Evolutionary conservation across 2,329 filamentous ascomycete species (phyloP), one percentile per base, ranked within the genome.

Genomic region (Monosporascus sp.): DNA sequence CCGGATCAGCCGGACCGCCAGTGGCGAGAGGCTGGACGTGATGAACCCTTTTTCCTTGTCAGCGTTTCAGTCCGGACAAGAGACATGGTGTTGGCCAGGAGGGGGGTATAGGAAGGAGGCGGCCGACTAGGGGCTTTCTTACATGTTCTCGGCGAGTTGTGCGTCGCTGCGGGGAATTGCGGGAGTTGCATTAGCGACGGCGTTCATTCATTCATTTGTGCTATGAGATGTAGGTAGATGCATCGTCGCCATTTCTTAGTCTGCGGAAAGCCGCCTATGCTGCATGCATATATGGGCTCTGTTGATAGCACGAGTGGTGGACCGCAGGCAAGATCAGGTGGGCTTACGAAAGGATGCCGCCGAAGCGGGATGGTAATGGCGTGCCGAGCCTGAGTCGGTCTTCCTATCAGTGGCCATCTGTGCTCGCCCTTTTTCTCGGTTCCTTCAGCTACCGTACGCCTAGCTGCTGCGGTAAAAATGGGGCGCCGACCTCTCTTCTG

Each of bases 11-110:
- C 89, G 87, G 55, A 96, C 88, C 51, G 87, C 87, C 58, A 97
- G 81, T 14, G 93, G 91, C 37, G 91, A 93, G 55, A 93, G 82
- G 37, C 90, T 89, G 55, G 89, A 87, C 11, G 92, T 96, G 60
- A 99, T 77, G 67, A 99, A 86, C 94, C 43, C 43, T 46, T 19
- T 46, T n/a, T 1, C 43, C 24, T n/a, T 1, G 11, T 22, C 47
- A 20, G 8, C 22, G 40, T 52, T 19, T 26, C 37, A n/a, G n/a
- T 43, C 6, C 35, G 37, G 27, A 24, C 40, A 19, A 11, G 16
- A 6, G 46, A 16, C 31, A 44, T 40, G 31, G 26, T 9, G 26
- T 9, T 5, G 40, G 22, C 20, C 19, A 41, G 35, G 31, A 14
- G 40, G n/a, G 27, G 9, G 26, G 26, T 22, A 24, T 48, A 27